Evolutionary conservation across 2,329 filamentous ascomycete genomes (phyloP), one percentile per base, ranked within the genome.

Genomic region (Phaeosphaeria sp.): DNA sequence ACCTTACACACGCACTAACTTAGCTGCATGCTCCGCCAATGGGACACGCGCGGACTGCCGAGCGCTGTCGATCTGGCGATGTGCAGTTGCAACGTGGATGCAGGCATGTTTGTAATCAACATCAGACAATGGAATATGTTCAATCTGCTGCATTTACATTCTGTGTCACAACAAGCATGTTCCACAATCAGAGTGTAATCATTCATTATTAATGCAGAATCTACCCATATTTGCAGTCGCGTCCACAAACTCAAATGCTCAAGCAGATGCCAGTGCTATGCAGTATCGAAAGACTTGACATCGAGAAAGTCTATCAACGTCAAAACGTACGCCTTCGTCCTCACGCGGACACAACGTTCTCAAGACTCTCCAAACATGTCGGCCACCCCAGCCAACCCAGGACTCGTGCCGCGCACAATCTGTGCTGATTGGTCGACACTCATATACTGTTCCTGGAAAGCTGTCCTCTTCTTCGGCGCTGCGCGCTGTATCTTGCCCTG

Each of bases 401-500:
- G 77, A 53, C 77, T 78, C 1, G 73, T 76, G 3, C 78, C 80
- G 3, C 77, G 55, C 9, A 73, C 72, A 54, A 80, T 76, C 0
- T 61, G 66, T 11, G 74, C 62, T 20, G 67, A 62, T 60, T 76
- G 70, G 52, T 82, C 79, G 2, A 80, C 77, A 30, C 74, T 76
- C 73, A 76, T 76, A 46, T 80, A 81, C 64, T 77, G 71, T 56
- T 78, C 74, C 64, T 77, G 67, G 49, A 78, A 69, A 1, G 63
- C 67, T 0, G 58, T 66, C 60, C 72, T 74, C 62, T 71, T 73
- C 55, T 72, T 73, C 18, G 71, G 64, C 50, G 62, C 64, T 27
- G 61, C 49, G 46, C 78, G 76, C 46, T 83, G 77, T 22, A 99
- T 87, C 77, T 92, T 95, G 23, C 95, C 95, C 81, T 95, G 90